Percentiles rank a stretch among this genome's conserved stretches.
These are phyloP conservation scores for Mucor saturninus DNA, from an alignment of 371 early-diverging fungal species.

Conservation along the genomic window DNA sequence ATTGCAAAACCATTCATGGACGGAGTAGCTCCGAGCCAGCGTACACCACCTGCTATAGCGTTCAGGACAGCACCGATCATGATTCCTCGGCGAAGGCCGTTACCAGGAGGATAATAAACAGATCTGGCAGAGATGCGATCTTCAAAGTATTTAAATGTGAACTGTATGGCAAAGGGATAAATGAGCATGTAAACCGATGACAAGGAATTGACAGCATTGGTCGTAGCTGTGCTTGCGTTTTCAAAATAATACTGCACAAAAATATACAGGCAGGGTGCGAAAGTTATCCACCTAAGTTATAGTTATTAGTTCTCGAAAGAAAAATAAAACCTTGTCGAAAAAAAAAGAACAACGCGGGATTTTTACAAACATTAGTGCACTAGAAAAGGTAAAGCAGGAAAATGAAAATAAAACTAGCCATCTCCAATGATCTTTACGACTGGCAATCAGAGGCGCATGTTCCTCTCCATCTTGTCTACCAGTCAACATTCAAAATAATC, in stretches of 20 bases:
- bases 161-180: constrained; percentile 55
- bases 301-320: background rate
- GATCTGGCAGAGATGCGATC: constrained; percentile 16
- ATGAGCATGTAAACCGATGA: constrained; percentile 54
- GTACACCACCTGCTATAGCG: constrained; percentile 39
- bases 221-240: constrained; percentile 23
- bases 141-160: constrained; percentile 51
- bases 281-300: constrained; percentile 53
- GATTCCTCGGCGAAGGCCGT: constrained; percentile 50
- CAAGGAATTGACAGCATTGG: constrained; percentile 54
- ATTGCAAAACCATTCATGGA: constrained; percentile 36
- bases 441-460: constrained; percentile 14
- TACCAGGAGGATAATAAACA: constrained; percentile 25
- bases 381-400: constrained; percentile 50
- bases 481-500: background rate
- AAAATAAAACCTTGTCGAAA: background rate
- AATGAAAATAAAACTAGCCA: constrained; percentile 51
- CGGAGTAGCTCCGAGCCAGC: constrained; percentile 52
- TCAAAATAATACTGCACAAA: constrained; percentile 55
- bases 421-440: constrained; percentile 29
- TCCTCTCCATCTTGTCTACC: constrained; percentile 15
- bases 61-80: constrained; percentile 54
- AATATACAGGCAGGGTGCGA: constrained; percentile 57
- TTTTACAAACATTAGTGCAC: constrained; percentile 41
- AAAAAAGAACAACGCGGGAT: background rate